These are phyloP conservation scores for Colletotrichum echinochloae DNA, from an alignment of 2,329 filamentous ascomycete genomes.

Conservation along the genomic window DNA sequence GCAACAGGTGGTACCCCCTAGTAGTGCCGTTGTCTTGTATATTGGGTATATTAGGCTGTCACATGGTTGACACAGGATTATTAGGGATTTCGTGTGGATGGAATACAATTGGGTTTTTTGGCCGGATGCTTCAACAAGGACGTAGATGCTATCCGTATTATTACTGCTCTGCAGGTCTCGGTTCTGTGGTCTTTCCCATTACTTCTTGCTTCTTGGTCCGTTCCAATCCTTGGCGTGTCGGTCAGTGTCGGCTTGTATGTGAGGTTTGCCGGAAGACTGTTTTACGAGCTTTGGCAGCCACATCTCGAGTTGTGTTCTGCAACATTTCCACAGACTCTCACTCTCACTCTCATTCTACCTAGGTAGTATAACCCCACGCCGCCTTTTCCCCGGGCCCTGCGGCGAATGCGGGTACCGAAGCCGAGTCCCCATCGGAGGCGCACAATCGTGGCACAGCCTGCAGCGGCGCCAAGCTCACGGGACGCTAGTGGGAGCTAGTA, in stretches of 20 bases:
- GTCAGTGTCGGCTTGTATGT: not conserved
- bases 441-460: not conserved
- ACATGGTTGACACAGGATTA: slow-evolving; percentile 10
- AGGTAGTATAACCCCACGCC: too few relatives aligned
- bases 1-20: not conserved
- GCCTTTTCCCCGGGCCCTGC: not conserved
- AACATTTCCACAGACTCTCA: not conserved
- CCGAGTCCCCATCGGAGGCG: not conserved
- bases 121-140: slow-evolving; percentile 32
- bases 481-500: not conserved
- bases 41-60: slow-evolving; percentile 1
- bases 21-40: not conserved
- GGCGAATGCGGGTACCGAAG: not conserved
- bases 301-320: not conserved
- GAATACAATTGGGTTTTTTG: slow-evolving; percentile 34
- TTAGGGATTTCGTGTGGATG: slow-evolving; percentile 13
- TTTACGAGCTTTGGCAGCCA: not conserved
- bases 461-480: not conserved
- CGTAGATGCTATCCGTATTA: slow-evolving; percentile 35
- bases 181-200: slow-evolving; percentile 25
- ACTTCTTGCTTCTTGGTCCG: not conserved
- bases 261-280: not conserved
- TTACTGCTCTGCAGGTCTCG: slow-evolving; percentile 30
- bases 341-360: not conserved
- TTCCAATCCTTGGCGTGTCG: not conserved